Conservation (phyloP, 2,329 filamentous ascomycete genomes). For the Aspergillus fructus region DNA sequence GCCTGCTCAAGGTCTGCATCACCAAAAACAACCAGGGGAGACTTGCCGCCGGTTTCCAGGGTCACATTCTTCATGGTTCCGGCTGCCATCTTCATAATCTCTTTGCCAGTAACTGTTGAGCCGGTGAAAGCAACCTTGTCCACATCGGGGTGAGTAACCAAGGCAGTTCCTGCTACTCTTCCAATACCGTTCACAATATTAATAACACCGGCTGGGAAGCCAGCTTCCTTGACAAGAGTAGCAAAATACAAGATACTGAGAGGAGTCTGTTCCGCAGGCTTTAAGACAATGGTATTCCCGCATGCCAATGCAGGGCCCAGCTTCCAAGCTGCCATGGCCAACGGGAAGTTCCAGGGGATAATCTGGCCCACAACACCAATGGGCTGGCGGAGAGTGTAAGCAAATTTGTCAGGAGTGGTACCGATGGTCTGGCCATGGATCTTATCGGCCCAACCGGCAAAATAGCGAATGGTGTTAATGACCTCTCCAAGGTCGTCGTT, state of each 20-base stretch:
- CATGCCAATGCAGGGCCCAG: constrained; percentile 35
- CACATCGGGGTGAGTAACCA: constrained; percentile 33
- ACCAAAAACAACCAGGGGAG: constrained; percentile 62
- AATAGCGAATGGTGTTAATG: constrained; percentile 75
- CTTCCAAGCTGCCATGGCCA: constrained; percentile 67
- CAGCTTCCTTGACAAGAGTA: constrained; percentile 33
- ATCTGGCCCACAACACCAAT: constrained; percentile 81
- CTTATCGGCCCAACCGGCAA: constrained; percentile 90
- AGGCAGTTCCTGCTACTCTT: constrained; percentile 29
- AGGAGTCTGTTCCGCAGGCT: constrained; percentile 36
- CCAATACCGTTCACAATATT: constrained; percentile 37
- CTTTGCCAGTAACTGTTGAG: constrained; percentile 32
- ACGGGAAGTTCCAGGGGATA: constrained; percentile 85
- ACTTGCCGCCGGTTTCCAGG: constrained; percentile 60
- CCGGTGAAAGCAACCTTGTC: constrained; percentile 39
- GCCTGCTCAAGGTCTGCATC: constrained; percentile 68
- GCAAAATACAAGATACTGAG: constrained; percentile 35
- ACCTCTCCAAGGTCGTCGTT: constrained; percentile 71
- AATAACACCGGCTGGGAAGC: constrained; percentile 35
- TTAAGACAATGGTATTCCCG: constrained; percentile 35
- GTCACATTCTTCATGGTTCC: constrained; percentile 37
- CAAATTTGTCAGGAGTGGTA: constrained; percentile 64
- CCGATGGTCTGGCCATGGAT: constrained; percentile 77
- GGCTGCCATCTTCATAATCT: constrained; percentile 39
- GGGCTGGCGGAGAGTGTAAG: constrained; percentile 79